phyloP scores from a whole-genome alignment of 2,329 filamentous ascomycete genomes.

The Epichloe coenophiala region DNA sequence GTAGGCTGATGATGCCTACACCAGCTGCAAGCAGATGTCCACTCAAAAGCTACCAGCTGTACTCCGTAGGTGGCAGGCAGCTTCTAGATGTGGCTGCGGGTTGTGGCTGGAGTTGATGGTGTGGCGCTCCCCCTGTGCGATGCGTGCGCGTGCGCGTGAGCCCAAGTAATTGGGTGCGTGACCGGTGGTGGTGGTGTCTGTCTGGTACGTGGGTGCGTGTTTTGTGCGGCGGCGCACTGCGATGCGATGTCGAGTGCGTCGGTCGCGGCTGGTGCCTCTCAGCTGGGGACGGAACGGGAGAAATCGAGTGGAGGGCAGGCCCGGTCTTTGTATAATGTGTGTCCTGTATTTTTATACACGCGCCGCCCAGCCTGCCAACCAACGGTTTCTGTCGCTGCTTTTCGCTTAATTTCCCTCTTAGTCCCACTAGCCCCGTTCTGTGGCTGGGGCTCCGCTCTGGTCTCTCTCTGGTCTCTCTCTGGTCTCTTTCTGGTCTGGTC shows the following conservation, averaged over 20 bases:
- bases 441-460: slow-evolving; percentile 1
- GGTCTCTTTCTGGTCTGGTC: neutral
- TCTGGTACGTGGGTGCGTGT: neutral
- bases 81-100: neutral
- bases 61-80: neutral
- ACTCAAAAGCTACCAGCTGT: neutral
- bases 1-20: neutral
- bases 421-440: slow-evolving; percentile 17
- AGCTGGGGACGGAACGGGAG: slow-evolving; percentile 15
- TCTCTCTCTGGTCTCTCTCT: neutral
- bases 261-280: slow-evolving; percentile 2
- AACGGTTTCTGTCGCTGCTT: slow-evolving; percentile 20
- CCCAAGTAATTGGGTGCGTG: neutral
- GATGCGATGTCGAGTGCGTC: neutral
- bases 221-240: neutral
- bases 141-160: neutral
- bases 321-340: slow-evolving; percentile 29
- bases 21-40: neutral
- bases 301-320: slow-evolving; percentile 31
- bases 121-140: neutral
- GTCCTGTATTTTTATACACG: slow-evolving; percentile 32
- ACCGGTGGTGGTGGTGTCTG: neutral
- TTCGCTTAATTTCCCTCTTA: slow-evolving; percentile 26
- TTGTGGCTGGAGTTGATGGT: neutral
- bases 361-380: slow-evolving; percentile 13